phyloP scores from a whole-genome alignment of 305 asterid genomes.

The Solanum aculeatissimum region DNA sequence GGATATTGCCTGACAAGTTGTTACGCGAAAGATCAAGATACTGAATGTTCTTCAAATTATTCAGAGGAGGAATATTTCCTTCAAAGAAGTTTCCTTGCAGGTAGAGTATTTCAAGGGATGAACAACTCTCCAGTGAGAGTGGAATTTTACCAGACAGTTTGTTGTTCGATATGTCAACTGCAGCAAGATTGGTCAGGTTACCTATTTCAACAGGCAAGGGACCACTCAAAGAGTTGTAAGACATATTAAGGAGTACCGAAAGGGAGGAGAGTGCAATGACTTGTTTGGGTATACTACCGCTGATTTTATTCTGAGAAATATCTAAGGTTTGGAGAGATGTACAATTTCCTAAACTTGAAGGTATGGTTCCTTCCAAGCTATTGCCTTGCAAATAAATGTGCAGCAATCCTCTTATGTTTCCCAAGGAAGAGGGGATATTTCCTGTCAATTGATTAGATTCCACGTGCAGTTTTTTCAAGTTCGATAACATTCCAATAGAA shows the following conservation, averaged over 20 bases:
- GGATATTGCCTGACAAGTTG: conserved; percentile 15
- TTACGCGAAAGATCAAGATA: conserved; percentile 16
- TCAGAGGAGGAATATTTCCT: conserved; percentile 10
- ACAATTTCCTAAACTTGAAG: conserved; percentile 15
- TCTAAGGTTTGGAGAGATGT: conserved; percentile 6
- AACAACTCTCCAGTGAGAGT: conserved; percentile 12
- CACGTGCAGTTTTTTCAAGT: conserved; percentile 1
- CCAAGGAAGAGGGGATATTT: conserved; percentile 9
- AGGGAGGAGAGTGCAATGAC: conserved; percentile 9
- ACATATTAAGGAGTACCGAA: conserved; percentile 3
- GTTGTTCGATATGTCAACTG: conserved; percentile 21
- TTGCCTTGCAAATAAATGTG: conserved; percentile 1
- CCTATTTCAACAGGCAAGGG: conserved; percentile 19
- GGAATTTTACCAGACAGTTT: conserved; percentile 23
- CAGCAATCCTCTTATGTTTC: conserved; percentile 10
- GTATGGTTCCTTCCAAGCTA: conserved; percentile 17
- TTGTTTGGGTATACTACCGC: conserved; percentile 8
- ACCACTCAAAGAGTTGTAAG: conserved; percentile 17
- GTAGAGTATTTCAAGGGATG: conserved; percentile 6
- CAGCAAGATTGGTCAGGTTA: conserved; percentile 14
- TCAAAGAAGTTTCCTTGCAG: conserved; percentile 11
- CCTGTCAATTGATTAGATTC: conserved; percentile 10
- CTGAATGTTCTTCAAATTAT: background rate
- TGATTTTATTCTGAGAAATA: conserved; percentile 8
- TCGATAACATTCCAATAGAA: conserved; percentile 12